Conservation (phyloP, 257 asterid genomes). For the Paulownia fortunei region DNA sequence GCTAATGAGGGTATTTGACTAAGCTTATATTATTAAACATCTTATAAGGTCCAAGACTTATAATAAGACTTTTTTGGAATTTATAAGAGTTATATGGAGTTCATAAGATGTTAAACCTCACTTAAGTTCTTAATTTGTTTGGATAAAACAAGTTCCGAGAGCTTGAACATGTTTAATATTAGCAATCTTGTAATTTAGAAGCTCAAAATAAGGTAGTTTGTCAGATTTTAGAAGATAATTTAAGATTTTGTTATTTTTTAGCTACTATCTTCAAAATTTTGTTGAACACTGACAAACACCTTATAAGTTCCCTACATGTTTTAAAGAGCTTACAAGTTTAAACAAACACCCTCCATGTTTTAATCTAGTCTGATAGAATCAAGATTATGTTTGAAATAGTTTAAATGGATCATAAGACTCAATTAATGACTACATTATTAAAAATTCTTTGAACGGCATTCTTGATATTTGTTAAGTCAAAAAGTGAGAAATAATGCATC, state of each 20-base stretch:
- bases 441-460: neutral
- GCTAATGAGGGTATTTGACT: neutral
- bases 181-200: neutral
- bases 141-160: neutral
- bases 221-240: too few relatives aligned
- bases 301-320: too few relatives aligned
- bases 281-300: neutral
- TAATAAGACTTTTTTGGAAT: too few relatives aligned
- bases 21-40: too few relatives aligned
- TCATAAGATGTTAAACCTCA: neutral
- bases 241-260: too few relatives aligned
- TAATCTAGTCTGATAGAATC: neutral
- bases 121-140: neutral
- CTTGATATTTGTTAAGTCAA: neutral
- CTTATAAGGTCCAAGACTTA: too few relatives aligned
- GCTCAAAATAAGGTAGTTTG: too few relatives aligned
- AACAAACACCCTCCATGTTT: neutral
- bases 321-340: neutral
- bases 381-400: neutral
- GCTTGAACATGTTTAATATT: neutral
- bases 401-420: too few relatives aligned
- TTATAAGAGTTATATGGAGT: neutral
- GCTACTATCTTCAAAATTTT: too few relatives aligned
- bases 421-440: neutral
- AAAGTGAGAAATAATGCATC: neutral